phyloP scores from a whole-genome alignment of 192 early-diverging fungal species.

The Umbelopsis sp. region DNA sequence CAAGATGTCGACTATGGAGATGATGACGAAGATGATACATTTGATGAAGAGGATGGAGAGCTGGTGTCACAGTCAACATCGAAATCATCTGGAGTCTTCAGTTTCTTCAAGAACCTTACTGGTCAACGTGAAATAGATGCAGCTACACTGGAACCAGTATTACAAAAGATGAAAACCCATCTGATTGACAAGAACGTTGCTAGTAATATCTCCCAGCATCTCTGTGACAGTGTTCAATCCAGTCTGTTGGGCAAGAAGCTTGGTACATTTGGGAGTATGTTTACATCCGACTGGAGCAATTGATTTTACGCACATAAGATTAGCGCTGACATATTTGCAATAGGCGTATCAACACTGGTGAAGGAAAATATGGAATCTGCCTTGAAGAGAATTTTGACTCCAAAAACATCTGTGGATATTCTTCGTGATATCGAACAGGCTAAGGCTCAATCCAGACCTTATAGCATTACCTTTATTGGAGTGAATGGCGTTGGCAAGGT shows the following conservation, averaged over 20 bases:
- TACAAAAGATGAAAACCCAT: slow-evolving; percentile 91
- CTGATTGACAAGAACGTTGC: slow-evolving; percentile 94
- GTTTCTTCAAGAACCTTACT: slow-evolving; percentile 74
- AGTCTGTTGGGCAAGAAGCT: slow-evolving; percentile 76
- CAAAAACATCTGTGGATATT: slow-evolving; percentile 86
- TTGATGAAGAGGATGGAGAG: slow-evolving; percentile 48
- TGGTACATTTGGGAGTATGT: slow-evolving; percentile 73
- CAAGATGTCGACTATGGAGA: slow-evolving; percentile 64
- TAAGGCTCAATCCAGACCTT: slow-evolving; percentile 70
- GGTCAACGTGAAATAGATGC: slow-evolving; percentile 71
- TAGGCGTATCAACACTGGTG: slow-evolving; percentile 64
- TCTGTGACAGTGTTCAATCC: slow-evolving; percentile 77
- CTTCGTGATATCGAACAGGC: slow-evolving; percentile 85
- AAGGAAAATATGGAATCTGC: slow-evolving; percentile 81
- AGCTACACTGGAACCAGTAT: slow-evolving; percentile 73
- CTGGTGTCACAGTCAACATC: slow-evolving; percentile 24
- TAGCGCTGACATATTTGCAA: neutral
- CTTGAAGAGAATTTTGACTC: slow-evolving; percentile 87
- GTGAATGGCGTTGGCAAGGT: slow-evolving; percentile 87
- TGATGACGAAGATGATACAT: slow-evolving; percentile 58
- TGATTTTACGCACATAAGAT: neutral
- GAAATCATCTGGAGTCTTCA: slow-evolving; percentile 53
- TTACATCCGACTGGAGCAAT: neutral
- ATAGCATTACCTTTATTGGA: slow-evolving; percentile 90
- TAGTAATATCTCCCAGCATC: slow-evolving; percentile 79